Conservation (phyloP, 2,329 filamentous ascomycete genomes). For the Dactylellina drechsleri region DNA sequence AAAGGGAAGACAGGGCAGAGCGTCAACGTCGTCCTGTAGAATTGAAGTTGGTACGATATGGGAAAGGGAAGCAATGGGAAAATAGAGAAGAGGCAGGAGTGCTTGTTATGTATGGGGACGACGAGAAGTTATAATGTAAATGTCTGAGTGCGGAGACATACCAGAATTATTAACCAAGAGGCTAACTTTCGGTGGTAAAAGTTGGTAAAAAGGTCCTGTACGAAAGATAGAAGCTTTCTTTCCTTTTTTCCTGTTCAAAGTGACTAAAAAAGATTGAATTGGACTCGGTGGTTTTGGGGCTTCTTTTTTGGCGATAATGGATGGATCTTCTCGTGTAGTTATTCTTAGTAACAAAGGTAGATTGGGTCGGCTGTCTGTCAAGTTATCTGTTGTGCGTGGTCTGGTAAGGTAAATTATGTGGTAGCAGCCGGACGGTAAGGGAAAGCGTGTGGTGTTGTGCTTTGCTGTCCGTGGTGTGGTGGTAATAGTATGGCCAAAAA, state of each 20-base stretch:
- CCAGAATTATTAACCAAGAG: slow-evolving; percentile 46
- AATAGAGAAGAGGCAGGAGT: slow-evolving; percentile 26
- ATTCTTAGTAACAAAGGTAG: slow-evolving; percentile 53
- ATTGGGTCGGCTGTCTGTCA: slow-evolving; percentile 50
- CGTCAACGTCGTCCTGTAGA: slow-evolving; percentile 56
- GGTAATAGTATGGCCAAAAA: slow-evolving; percentile 6
- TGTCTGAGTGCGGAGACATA: slow-evolving; percentile 41
- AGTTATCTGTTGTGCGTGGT: slow-evolving; percentile 15
- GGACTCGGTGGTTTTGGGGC: slow-evolving; percentile 19
- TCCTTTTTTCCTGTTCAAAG: slow-evolving; percentile 50
- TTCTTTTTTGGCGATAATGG: slow-evolving; percentile 43
- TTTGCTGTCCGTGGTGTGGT: background rate
- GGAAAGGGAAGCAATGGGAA: slow-evolving; percentile 25
- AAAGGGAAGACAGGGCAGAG: slow-evolving; percentile 52
- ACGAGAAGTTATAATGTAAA: slow-evolving; percentile 35
- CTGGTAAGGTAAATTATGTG: background rate
- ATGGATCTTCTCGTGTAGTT: slow-evolving; percentile 48
- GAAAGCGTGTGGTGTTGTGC: slow-evolving; percentile 3
- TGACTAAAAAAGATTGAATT: slow-evolving; percentile 24
- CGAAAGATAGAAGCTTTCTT: slow-evolving; percentile 31
- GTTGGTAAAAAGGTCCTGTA: slow-evolving; percentile 24
- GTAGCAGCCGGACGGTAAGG: background rate
- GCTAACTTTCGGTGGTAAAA: slow-evolving; percentile 40
- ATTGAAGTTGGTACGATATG: slow-evolving; percentile 48
- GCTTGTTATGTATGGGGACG: slow-evolving; percentile 43